phyloP scores from a whole-genome alignment of 2,329 filamentous ascomycete species.

The Hymenoscyphus occultus region DNA sequence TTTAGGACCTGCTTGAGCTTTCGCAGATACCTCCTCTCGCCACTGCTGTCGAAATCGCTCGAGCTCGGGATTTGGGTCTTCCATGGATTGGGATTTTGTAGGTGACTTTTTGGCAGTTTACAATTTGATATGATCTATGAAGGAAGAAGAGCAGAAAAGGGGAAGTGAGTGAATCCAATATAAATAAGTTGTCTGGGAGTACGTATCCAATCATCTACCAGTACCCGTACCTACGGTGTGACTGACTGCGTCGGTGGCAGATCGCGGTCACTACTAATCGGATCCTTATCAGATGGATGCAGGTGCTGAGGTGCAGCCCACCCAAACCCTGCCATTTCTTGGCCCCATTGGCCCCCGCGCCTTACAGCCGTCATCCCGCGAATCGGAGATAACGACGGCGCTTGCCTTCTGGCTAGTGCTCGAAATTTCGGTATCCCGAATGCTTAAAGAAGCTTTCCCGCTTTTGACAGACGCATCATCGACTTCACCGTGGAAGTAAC shows the following conservation, averaged over 20 bases:
- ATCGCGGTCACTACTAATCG: not conserved
- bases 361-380: not conserved
- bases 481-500: not conserved
- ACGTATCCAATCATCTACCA: too few relatives aligned
- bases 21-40: constrained; percentile 62
- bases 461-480: constrained; percentile 3
- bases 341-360: too few relatives aligned
- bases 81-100: constrained; percentile 24
- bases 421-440: not conserved
- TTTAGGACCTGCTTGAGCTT: constrained; percentile 24
- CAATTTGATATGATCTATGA: constrained; percentile 13
- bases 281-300: not conserved
- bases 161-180: constrained; percentile 5
- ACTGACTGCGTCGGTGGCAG: constrained; percentile 7
- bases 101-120: not conserved
- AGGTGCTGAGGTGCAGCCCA: too few relatives aligned
- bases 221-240: not conserved
- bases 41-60: constrained; percentile 84
- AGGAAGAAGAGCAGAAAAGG: not conserved
- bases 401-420: not conserved
- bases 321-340: too few relatives aligned
- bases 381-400: not conserved
- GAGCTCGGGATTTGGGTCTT: constrained; percentile 64
- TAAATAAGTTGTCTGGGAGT: not conserved
- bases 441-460: not conserved